Evolutionary conservation across 805 yeast genomes (phyloP), one percentile per base, ranked within the genome.

Genomic region (Yarrowia sp.): DNA sequence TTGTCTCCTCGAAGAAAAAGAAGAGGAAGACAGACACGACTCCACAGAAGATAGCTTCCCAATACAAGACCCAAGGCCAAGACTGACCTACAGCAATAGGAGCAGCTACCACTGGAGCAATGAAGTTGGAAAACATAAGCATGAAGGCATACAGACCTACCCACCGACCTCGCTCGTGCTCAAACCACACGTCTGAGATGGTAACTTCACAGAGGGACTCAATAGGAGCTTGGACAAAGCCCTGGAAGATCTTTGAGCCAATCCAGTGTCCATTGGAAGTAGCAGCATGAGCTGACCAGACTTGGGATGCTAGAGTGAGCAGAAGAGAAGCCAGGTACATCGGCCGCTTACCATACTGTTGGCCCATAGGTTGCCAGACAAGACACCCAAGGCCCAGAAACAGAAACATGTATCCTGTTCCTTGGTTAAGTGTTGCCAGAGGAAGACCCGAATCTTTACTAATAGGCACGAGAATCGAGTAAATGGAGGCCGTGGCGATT

Each of bases 121-220:
- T 63, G 26, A 48, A 48, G 45, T 38, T 40, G 46, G 67, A 38
- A 48, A 63, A 63, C 46, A 63, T 38, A 32, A 92, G 87, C 35
- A 90, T 87, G 78, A 90, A 74, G 71, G 89, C 90, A 78, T 90
- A 91, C 10, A 87, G 81, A 0, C 95, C 90, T 77, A 91, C 82
- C 12, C 86, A 86, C 26, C 87, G 81, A 65, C 93, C 92, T 26
- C 91, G 81, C 75, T 90, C 92, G 76, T 91, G 97, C 71, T 87
- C 89, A 77, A 83, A 91, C 75, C 86, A 91, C 75, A 90, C 84
- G 75, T 91, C 97, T 3, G 92, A 81, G 35, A 84, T 72, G 84
- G 82, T 56, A 86, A 88, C 73, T 85, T 83, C 80, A 83, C 92
- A 70, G 75, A 92, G 87, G 4, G 91, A 86, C 76, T 90, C 97